These are phyloP conservation scores for Helichrysum umbraculigerum DNA, from an alignment of 129 eudicot species.

Conservation along the genomic window DNA sequence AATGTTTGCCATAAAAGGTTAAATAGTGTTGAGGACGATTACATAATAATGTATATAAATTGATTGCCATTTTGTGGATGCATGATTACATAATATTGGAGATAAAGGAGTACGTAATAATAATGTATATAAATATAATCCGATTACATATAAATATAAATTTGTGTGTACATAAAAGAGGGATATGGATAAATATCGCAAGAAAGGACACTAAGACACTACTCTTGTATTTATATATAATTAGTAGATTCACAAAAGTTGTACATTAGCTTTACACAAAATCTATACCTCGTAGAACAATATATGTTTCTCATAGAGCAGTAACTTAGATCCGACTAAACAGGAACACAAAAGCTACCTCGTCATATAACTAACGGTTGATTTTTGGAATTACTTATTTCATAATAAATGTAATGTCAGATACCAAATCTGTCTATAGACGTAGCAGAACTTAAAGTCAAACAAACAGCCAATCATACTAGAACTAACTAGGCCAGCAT, in stretches of 20 bases:
- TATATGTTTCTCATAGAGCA: not conserved
- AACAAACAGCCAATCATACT: not conserved
- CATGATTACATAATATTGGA: not conserved
- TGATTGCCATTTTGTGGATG: not conserved
- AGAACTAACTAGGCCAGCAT: not conserved
- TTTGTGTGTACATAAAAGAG: not conserved
- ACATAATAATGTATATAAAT: not conserved
- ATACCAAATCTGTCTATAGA: conserved; percentile 8
- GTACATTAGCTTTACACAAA: not conserved
- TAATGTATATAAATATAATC: not conserved
- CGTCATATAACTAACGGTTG: not conserved
- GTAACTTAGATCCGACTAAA: not conserved
- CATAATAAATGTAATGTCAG: not conserved
- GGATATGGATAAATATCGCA: not conserved
- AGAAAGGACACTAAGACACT: not conserved
- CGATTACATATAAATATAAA: not conserved
- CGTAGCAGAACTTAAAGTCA: not conserved
- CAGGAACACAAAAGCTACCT: not conserved
- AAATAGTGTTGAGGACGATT: no score
- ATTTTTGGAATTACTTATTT: not conserved
- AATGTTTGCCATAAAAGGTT: no score
- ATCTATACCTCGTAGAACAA: not conserved
- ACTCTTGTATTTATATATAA: not conserved
- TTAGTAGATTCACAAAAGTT: not conserved
- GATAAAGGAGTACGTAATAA: not conserved